These are phyloP conservation scores for Cryphonectria parasitica DNA, from an alignment of 2,329 filamentous ascomycete genomes.

Conservation along the genomic window DNA sequence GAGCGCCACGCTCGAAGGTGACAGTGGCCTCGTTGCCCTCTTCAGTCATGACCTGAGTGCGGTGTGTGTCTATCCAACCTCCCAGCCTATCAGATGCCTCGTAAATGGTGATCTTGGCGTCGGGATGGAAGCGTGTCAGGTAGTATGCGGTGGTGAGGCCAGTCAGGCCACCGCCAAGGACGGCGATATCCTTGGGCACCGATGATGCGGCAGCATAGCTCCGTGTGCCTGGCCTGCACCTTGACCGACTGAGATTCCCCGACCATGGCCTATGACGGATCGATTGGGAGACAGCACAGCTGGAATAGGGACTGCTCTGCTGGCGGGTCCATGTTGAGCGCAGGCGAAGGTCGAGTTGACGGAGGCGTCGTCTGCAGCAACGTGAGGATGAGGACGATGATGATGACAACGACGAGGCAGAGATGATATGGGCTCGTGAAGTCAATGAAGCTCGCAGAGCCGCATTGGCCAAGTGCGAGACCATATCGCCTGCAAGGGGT, in stretches of 20 bases:
- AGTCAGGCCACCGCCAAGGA: slow-evolving; percentile 82
- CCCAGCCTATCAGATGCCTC: slow-evolving; percentile 73
- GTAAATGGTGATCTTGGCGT: slow-evolving; percentile 76
- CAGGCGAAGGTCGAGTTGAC: not conserved
- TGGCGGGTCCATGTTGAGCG: not conserved
- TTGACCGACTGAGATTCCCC: not conserved
- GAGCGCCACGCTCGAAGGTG: slow-evolving; percentile 81
- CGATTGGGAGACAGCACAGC: not conserved
- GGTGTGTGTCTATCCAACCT: slow-evolving; percentile 79
- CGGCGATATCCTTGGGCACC: slow-evolving; percentile 53
- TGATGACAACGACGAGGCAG: not conserved
- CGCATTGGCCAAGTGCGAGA: slow-evolving; percentile 21
- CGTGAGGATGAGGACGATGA: not conserved
- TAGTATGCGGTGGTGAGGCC: slow-evolving; percentile 81
- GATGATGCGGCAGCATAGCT: slow-evolving; percentile 17
- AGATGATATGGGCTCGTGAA: not conserved
- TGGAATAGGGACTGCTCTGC: slow-evolving; percentile 12
- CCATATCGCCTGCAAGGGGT: slow-evolving; percentile 18
- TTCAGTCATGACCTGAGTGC: slow-evolving; percentile 55
- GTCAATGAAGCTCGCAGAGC: slow-evolving; percentile 23
- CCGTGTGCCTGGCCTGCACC: not conserved
- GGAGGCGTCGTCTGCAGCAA: not conserved
- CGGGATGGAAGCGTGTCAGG: slow-evolving; percentile 68
- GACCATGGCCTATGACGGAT: not conserved
- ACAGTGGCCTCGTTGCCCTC: slow-evolving; percentile 61